phyloP scores from a whole-genome alignment of 768 basidiomycete genomes.

The Leccinum broughii region DNA sequence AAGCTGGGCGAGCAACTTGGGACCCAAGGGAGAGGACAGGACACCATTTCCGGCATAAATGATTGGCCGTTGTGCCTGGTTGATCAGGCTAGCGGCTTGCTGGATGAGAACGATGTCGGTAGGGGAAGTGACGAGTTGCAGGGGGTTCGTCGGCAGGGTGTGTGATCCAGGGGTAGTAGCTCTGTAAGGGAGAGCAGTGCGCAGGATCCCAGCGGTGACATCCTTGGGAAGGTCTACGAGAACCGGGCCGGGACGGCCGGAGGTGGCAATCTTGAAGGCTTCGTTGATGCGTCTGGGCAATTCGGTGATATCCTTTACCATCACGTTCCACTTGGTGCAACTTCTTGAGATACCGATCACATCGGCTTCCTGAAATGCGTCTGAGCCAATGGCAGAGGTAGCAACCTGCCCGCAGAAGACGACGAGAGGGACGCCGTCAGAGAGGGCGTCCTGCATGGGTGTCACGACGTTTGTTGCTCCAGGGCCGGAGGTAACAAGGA shows the following conservation, averaged over 20 bases:
- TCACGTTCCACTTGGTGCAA: constrained; percentile 99
- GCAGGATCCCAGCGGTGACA: constrained; percentile 90
- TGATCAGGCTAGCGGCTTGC: constrained; percentile 89
- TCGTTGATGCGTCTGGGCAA: constrained; percentile 96
- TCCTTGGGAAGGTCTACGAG: constrained; percentile 99
- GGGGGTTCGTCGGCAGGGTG: constrained; percentile 73
- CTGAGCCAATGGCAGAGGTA: constrained; percentile 97
- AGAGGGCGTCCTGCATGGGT: constrained; percentile 96
- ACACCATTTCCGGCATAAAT: constrained; percentile 95
- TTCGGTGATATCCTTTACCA: constrained; percentile 97
- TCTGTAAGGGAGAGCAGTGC: constrained; percentile 80
- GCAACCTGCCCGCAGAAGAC: constrained; percentile 99
- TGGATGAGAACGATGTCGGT: constrained; percentile 67
- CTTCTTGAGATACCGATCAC: constrained; percentile 93
- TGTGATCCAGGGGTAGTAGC: constrained; percentile 83
- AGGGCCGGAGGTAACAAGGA: constrained; percentile 96
- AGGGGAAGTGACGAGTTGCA: constrained; percentile 56
- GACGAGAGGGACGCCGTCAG: constrained; percentile 90
- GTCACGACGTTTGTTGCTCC: constrained; percentile 98
- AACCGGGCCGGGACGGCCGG: constrained; percentile 95
- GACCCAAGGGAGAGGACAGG: constrained; percentile 78
- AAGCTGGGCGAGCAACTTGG: constrained; percentile 76
- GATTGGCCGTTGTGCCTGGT: constrained; percentile 85
- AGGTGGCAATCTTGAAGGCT: constrained; percentile 98
- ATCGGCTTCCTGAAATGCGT: constrained; percentile 99